Evolutionary conservation across 2,329 filamentous ascomycete genomes (phyloP), one percentile per base, ranked within the genome.

Genomic region (Fulvia fulva): DNA sequence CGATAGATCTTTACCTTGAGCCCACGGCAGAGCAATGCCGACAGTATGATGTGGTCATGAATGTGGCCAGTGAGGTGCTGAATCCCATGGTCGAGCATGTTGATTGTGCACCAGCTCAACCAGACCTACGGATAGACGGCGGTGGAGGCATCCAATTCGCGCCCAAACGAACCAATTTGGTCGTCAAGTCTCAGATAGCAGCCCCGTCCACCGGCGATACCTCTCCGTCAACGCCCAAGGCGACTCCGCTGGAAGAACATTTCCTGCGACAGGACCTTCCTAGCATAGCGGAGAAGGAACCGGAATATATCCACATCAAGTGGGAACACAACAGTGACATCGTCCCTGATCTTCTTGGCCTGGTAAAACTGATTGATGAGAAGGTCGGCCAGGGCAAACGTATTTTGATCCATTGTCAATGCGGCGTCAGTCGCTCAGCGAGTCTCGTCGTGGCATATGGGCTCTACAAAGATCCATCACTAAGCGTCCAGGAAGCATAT

Each of bases 241-340:
- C 79, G 56, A 81, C 81, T 45, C 82, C 82, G 32, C 76, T 73
- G 16, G 63, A 62, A 43, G 57, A 52, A 51, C 53, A 58, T 57
- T 67, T 62, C 30, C 58, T 58, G 53, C 58, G 23, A 12, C 49
- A n/a, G 19, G 46, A 11, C 37, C 12, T 75, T 73, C 7, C 47
- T 14, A n/a, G 23, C 11, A 50, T 50, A 9, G 73, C 73, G 21
- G 37, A 81, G 78, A 68, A 72, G 23, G 76, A 83, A 47, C 90
- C 90, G 0, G 90, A 95, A 71, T 95, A 95, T 67, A 89, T 94
- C 16, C 90, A 95, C 70, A 87, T 94, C 67, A 87, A 85, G 1
- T 94, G 90, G 90, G 90, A 94, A 61, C 90, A 94, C 75, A 92
- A 93, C 74, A 93, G 89, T 0, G 88, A 94, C 59, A 93, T 95